phyloP scores from a whole-genome alignment of 1,139 yeast species.

The Candida gigantensis region DNA sequence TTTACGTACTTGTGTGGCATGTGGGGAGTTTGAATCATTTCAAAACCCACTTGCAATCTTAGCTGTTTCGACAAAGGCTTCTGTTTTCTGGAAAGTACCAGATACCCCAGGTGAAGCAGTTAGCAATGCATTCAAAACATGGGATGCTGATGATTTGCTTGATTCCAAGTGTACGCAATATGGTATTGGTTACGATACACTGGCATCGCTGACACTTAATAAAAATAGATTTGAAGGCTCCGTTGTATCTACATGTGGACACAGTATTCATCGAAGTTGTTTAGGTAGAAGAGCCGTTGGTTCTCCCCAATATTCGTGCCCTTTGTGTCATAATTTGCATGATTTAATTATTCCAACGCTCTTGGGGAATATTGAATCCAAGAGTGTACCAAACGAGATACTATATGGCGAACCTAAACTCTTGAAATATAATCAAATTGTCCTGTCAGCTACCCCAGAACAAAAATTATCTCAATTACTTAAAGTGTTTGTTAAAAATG shows the following conservation, averaged over 20 bases:
- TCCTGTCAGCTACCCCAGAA: constrained; percentile 9
- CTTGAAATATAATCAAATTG: constrained; percentile 22
- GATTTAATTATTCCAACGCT: constrained; percentile 49
- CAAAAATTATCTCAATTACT: background rate
- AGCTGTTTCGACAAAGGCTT: constrained; percentile 36
- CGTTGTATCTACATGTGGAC: constrained; percentile 66
- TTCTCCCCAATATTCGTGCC: constrained; percentile 49
- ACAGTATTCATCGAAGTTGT: constrained; percentile 65
- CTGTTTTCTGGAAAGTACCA: constrained; percentile 54
- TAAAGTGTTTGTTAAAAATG: background rate
- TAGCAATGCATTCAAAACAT: constrained; percentile 27
- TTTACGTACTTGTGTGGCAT: constrained; percentile 56
- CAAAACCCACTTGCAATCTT: constrained; percentile 57
- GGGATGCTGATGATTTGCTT: constrained; percentile 17
- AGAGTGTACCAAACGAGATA: constrained; percentile 15
- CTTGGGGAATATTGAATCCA: constrained; percentile 21
- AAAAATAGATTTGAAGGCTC: constrained; percentile 18
- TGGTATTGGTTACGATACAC: constrained; percentile 27
- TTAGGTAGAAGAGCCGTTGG: constrained; percentile 35
- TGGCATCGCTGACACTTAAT: background rate
- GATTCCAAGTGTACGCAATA: constrained; percentile 20
- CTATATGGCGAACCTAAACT: constrained; percentile 18
- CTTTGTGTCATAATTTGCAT: constrained; percentile 60
- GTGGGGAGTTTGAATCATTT: constrained; percentile 58
- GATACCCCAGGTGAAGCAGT: constrained; percentile 9